phyloP scores from a whole-genome alignment of 768 basidiomycete species.

The Russula olivacea region DNA sequence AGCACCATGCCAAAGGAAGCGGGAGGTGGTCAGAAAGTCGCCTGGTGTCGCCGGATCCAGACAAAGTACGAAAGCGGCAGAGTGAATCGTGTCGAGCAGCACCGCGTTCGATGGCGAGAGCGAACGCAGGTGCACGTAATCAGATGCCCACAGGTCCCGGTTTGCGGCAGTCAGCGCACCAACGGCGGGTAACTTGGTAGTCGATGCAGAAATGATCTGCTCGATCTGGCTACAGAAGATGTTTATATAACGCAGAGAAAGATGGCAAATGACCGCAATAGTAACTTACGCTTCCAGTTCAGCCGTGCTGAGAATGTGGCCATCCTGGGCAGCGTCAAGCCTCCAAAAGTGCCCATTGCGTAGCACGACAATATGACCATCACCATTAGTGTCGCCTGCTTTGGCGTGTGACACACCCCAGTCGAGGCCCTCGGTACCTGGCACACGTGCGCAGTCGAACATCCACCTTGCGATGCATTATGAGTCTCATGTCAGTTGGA shows the following conservation, averaged over 20 bases:
- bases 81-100: slow-evolving; percentile 70
- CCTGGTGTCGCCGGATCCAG: slow-evolving; percentile 61
- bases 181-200: slow-evolving; percentile 52
- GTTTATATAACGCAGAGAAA: not conserved
- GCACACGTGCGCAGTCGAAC: slow-evolving; percentile 86
- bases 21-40: slow-evolving; percentile 53
- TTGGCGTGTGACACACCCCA: slow-evolving; percentile 68
- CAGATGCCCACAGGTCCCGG: slow-evolving; percentile 78
- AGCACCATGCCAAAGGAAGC: slow-evolving; percentile 78
- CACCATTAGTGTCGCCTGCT: slow-evolving; percentile 48
- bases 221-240: slow-evolving; percentile 52
- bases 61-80: slow-evolving; percentile 78
- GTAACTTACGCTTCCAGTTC: slow-evolving; percentile 57
- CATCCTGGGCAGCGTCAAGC: slow-evolving; percentile 52
- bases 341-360: slow-evolving; percentile 84
- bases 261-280: not conserved
- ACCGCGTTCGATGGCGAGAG: slow-evolving; percentile 51
- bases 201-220: slow-evolving; percentile 60
- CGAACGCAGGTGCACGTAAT: slow-evolving; percentile 38
- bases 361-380: slow-evolving; percentile 81
- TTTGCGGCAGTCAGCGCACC: slow-evolving; percentile 75
- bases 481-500: not conserved
- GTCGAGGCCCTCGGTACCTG: slow-evolving; percentile 66
- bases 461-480: slow-evolving; percentile 59
- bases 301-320: slow-evolving; percentile 52